Conservation (phyloP, 2,329 filamentous ascomycete species). For the Pseudogymnoascus sp. region DNA sequence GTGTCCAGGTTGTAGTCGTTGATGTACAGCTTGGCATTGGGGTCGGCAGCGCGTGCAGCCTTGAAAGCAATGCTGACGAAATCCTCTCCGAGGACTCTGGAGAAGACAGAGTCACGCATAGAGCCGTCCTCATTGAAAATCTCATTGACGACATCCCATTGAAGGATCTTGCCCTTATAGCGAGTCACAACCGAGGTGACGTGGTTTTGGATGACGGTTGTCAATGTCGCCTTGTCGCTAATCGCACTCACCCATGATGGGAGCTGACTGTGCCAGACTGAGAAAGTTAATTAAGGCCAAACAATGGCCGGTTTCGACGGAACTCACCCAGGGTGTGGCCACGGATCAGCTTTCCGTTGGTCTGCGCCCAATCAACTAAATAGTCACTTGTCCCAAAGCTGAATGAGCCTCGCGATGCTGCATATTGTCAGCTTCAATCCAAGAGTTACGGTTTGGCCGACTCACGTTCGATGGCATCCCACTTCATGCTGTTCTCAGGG, state of each 20-base stretch:
- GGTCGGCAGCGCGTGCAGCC: constrained; percentile 57
- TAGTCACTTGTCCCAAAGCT: constrained; percentile 48
- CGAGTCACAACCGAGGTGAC: constrained; percentile 48
- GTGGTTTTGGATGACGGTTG: constrained; percentile 51
- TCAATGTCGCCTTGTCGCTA: constrained; percentile 44
- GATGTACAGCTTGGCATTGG: constrained; percentile 60
- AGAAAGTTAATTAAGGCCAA: neutral
- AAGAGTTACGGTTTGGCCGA: neutral
- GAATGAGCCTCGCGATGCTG: constrained; percentile 29
- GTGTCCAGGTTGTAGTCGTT: constrained; percentile 63
- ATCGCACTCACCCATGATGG: constrained; percentile 53
- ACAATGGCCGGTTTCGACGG: neutral
- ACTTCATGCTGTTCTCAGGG: constrained; percentile 65
- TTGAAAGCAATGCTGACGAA: constrained; percentile 59
- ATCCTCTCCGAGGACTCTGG: constrained; percentile 58
- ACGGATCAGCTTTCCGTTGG: constrained; percentile 51
- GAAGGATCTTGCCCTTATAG: constrained; percentile 57
- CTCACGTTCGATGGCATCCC: constrained; percentile 48
- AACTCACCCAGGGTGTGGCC: constrained; percentile 50
- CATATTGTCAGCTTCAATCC: neutral
- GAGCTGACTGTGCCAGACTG: constrained; percentile 54
- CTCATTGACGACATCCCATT: constrained; percentile 60
- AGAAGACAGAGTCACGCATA: constrained; percentile 57
- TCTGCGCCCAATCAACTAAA: constrained; percentile 49
- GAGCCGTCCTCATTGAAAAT: constrained; percentile 43